phyloP scores from a whole-genome alignment of 805 yeast species.

The Ogataea trehaloabstinens region DNA sequence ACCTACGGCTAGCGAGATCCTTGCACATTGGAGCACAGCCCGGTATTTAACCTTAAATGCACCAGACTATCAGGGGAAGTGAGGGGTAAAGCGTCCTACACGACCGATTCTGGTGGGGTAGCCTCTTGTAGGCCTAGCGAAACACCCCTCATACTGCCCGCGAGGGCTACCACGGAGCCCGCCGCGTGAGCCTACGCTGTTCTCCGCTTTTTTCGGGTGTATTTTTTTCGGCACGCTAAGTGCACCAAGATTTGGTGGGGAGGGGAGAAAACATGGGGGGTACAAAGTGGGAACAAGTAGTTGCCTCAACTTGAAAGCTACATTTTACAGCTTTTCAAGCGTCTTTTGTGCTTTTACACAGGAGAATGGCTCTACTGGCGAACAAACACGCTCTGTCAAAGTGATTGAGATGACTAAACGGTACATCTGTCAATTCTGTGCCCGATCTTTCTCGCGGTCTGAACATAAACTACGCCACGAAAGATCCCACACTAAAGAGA shows the following conservation, averaged over 20 bases:
- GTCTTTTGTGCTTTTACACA: too few relatives aligned
- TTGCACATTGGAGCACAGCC: too few relatives aligned
- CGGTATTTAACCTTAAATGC: too few relatives aligned
- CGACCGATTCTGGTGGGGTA: too few relatives aligned
- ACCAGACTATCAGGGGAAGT: too few relatives aligned
- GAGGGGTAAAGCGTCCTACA: too few relatives aligned
- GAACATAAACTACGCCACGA: constrained; percentile 80
- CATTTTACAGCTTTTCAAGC: too few relatives aligned
- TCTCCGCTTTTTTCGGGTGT: constrained; percentile 2
- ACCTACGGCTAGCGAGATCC: not conserved
- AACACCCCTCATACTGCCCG: not conserved
- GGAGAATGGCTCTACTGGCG: too few relatives aligned
- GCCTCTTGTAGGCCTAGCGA: not conserved
- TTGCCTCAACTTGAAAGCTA: not conserved
- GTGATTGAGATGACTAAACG: constrained; percentile 53
- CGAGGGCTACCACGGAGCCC: too few relatives aligned
- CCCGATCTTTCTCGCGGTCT: constrained; percentile 74
- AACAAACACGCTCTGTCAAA: too few relatives aligned
- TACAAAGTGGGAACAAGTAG: not conserved
- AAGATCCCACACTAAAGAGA: constrained; percentile 74
- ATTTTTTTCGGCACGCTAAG: not conserved
- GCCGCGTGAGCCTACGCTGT: not conserved
- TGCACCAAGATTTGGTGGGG: not conserved
- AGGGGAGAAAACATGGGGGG: not conserved
- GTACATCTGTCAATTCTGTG: constrained; percentile 76